These are phyloP conservation scores for Pseudogymnoascus sp. DNA, from an alignment of 2,329 filamentous ascomycete genomes.

Conservation along the genomic window DNA sequence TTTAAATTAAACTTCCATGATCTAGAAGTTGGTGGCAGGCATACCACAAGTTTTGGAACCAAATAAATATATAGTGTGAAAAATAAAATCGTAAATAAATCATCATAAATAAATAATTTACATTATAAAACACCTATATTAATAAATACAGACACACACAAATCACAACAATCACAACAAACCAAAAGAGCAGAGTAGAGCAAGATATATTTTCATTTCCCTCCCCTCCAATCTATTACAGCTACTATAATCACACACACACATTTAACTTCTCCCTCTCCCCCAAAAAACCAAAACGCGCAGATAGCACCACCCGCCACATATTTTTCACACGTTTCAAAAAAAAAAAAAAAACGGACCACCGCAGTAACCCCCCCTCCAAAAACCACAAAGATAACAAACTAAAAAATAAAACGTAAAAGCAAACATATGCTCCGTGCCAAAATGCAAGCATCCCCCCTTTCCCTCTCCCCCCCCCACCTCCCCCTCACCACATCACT, in stretches of 20 bases:
- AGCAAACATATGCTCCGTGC: neutral
- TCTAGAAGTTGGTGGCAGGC: too few relatives aligned
- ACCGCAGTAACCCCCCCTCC: neutral
- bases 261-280: neutral
- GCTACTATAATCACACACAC: neutral
- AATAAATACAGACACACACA: neutral
- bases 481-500: neutral
- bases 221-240: neutral
- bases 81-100: too few relatives aligned
- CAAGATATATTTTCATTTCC: conserved; percentile 7
- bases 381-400: neutral
- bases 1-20: too few relatives aligned
- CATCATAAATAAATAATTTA: neutral
- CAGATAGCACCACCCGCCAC: neutral
- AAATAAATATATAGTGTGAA: too few relatives aligned
- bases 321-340: neutral
- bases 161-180: neutral
- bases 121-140: neutral
- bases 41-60: too few relatives aligned
- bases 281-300: neutral
- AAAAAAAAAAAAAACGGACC: neutral
- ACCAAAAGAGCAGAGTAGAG: neutral
- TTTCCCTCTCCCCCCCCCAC: neutral
- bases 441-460: neutral
- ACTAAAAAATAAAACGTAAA: neutral